These are phyloP conservation scores for Salisapilia sapeloensis DNA, from an alignment of 352 stramenopile species.

Conservation along the genomic window DNA sequence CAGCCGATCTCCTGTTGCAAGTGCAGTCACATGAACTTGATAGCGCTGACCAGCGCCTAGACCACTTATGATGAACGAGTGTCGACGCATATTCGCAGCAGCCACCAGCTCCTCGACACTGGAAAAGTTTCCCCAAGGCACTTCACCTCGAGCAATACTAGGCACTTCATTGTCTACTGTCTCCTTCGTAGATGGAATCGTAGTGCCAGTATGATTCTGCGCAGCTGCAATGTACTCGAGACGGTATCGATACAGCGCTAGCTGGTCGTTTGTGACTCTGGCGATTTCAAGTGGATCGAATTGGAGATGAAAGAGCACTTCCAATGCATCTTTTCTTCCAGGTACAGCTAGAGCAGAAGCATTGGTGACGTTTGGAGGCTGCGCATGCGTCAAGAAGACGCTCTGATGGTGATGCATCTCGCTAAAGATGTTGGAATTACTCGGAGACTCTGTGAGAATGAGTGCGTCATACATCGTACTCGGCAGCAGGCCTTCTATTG, in stretches of 20 bases:
- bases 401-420: conserved; percentile 8
- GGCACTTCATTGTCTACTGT: too few species aligned
- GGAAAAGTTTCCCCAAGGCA: conserved; percentile 18
- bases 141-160: too few species aligned
- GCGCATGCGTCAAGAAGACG: conserved; percentile 29
- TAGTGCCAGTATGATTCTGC: too few species aligned
- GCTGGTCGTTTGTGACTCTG: too few species aligned
- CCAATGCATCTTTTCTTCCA: too few species aligned
- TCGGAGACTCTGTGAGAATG: conserved; percentile 30
- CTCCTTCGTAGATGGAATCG: too few species aligned
- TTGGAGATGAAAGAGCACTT: too few species aligned
- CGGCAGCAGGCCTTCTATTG: conserved; percentile 12
- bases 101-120: conserved; percentile 13
- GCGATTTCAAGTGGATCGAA: too few species aligned
- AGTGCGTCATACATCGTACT: conserved; percentile 45
- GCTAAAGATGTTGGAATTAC: conserved; percentile 27
- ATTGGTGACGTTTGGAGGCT: conserved; percentile 20
- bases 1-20: conserved; percentile 3
- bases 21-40: conserved; percentile 12
- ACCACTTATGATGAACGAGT: conserved; percentile 13
- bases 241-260: too few species aligned
- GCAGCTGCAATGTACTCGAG: too few species aligned
- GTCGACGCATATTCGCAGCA: conserved; percentile 5
- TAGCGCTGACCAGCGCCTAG: conserved; percentile 27
- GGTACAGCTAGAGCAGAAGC: conserved; percentile 1